A percentile compares a stretch with the other conserved stretches of the same genome.
Conservation (phyloP, 176 grass and related monocot genomes). For the Oryza glaberrima region DNA sequence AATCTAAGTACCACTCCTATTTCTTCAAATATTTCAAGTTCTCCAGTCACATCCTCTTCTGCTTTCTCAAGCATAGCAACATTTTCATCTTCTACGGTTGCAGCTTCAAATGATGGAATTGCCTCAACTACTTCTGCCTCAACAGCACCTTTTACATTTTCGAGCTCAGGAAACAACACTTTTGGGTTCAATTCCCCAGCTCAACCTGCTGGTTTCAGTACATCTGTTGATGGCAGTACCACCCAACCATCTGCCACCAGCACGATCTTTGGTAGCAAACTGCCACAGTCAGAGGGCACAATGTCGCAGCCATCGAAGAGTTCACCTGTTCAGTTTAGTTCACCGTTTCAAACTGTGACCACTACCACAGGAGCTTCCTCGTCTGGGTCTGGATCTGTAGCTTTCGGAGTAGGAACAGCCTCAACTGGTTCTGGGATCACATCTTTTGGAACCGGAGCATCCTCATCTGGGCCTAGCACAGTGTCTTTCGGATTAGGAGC, state of each 20-base stretch:
- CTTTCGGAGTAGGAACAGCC: constrained; percentile 38
- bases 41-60: constrained; percentile 20
- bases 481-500: constrained; percentile 34
- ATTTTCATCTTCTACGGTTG: constrained; percentile 24
- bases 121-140: constrained; percentile 17
- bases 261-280: constrained; percentile 43
- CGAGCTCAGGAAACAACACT: constrained; percentile 41
- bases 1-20: constrained; percentile 8
- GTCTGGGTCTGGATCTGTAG: constrained; percentile 13
- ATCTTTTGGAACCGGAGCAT: constrained; percentile 31
- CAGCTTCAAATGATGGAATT: constrained; percentile 34
- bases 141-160: constrained; percentile 44
- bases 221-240: constrained; percentile 35
- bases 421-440: constrained; percentile 25
- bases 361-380: constrained; percentile 35
- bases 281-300: constrained; percentile 32
- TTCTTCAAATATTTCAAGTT: constrained; percentile 39
- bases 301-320: constrained; percentile 35
- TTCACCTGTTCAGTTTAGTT: constrained; percentile 45
- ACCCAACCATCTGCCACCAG: constrained; percentile 37
- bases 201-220: constrained; percentile 44
- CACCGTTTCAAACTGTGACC: constrained; percentile 25
- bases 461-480: constrained; percentile 35
- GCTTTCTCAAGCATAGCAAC: constrained; percentile 28
- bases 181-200: constrained; percentile 53